These are phyloP conservation scores for Phyllosticta citribraziliensis DNA, from an alignment of 2,329 filamentous ascomycete species.

Conservation along the genomic window DNA sequence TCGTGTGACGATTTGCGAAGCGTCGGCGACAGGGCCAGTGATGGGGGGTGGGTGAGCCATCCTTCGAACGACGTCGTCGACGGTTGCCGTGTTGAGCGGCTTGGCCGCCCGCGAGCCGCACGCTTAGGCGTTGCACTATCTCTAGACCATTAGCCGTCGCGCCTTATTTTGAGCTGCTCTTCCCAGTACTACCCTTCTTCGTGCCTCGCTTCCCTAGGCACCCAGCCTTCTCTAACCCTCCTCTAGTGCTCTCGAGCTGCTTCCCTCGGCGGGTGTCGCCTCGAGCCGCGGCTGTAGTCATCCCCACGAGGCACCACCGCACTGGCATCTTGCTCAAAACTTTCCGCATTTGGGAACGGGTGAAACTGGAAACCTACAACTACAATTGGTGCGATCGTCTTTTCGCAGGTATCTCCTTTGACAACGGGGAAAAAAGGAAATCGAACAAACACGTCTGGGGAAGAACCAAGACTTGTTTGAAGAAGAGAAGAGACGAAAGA, in stretches of 20 bases:
- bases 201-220: not conserved
- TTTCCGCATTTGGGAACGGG: not conserved
- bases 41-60: not conserved
- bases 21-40: not conserved
- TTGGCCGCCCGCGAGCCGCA: not conserved
- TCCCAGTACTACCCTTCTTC: not conserved
- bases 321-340: not conserved
- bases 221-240: not conserved
- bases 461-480: not conserved
- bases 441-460: not conserved
- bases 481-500: not conserved
- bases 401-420: not conserved
- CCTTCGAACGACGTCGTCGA: not conserved
- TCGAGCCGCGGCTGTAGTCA: not conserved
- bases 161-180: not conserved
- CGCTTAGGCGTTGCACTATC: not conserved
- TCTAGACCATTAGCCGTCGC: not conserved
- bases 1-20: not conserved
- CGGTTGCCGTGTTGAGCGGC: not conserved
- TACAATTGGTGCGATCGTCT: not conserved
- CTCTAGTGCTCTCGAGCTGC: not conserved
- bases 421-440: not conserved
- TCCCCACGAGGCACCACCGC: not conserved
- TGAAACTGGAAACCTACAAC: not conserved
- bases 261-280: not conserved